Evolutionary conservation across 2,329 filamentous ascomycete genomes (phyloP).

Genomic region (Aspergillus japonicus): DNA sequence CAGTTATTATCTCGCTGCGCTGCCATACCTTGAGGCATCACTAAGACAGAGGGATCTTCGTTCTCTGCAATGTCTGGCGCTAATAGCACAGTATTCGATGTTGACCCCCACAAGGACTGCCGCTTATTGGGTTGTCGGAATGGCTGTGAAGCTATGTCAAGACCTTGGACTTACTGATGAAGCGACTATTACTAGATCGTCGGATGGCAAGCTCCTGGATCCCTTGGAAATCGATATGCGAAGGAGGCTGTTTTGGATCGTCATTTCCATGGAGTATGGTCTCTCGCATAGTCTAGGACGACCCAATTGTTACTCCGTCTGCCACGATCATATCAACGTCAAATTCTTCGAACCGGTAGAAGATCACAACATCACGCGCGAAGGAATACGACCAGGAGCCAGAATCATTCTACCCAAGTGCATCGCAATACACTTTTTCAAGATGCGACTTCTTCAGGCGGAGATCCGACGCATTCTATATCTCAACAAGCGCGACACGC

Average conservation of each 20-base stretch:
- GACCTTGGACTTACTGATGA: conserved; percentile 86
- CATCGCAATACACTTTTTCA: conserved; percentile 88
- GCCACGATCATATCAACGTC: conserved; percentile 79
- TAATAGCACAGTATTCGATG: conserved; percentile 89
- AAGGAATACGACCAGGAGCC: conserved; percentile 68
- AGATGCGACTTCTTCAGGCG: conserved; percentile 81
- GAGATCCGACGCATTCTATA: conserved; percentile 87
- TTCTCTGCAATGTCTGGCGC: conserved; percentile 81
- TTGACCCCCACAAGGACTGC: conserved; percentile 88
- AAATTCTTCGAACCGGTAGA: conserved; percentile 78
- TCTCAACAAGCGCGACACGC: conserved; percentile 74
- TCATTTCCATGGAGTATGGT: conserved; percentile 84
- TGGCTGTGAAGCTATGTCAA: conserved; percentile 84
- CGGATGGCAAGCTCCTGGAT: conserved; percentile 61
- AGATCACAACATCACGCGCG: conserved; percentile 76
- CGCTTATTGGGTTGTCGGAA: conserved; percentile 87
- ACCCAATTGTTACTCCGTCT: conserved; percentile 79
- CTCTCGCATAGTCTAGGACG: conserved; percentile 85
- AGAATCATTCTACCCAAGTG: conserved; percentile 78
- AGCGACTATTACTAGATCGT: conserved; percentile 71
- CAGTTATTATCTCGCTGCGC: conserved; percentile 88
- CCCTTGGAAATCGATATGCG: conserved; percentile 84
- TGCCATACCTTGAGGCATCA: conserved; percentile 78
- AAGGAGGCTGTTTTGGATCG: conserved; percentile 81
- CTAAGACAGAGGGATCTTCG: conserved; percentile 85